Conservation (phyloP, 2,329 filamentous ascomycete species). For the Ceratocystis eucalypticola region DNA sequence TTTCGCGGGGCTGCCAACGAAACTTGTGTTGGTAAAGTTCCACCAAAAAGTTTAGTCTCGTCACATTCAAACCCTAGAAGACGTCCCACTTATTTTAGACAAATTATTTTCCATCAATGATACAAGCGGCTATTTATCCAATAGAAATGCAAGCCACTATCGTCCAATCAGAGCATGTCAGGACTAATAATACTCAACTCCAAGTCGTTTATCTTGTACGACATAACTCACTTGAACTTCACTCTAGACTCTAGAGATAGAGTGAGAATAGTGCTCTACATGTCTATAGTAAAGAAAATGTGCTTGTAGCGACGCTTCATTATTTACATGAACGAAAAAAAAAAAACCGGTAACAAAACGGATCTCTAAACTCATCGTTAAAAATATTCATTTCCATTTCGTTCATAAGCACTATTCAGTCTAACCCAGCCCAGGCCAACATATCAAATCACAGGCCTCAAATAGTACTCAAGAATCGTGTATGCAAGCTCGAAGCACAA, state of each 20-base stretch:
- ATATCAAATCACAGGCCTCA: constrained; percentile 36
- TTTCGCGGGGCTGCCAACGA: neutral
- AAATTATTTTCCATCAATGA: neutral
- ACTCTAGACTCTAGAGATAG: neutral
- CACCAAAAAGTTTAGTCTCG: neutral
- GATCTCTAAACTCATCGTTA: neutral
- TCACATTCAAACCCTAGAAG: neutral
- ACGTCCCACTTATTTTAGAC: neutral
- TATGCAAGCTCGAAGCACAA: constrained; percentile 39
- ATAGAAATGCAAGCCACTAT: neutral
- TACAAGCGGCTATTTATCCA: neutral
- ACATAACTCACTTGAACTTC: neutral
- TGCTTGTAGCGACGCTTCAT: neutral
- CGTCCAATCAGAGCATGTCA: neutral
- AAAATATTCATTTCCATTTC: neutral
- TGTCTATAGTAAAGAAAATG: neutral
- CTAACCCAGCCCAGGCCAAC: neutral
- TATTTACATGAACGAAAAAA: neutral
- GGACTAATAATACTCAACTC: no score
- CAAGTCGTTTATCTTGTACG: neutral
- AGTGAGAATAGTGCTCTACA: neutral
- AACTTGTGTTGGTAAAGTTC: neutral
- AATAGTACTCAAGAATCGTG: constrained; percentile 39
- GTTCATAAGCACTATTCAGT: neutral
- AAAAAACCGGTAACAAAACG: neutral